Percentiles rank a stretch among this genome's conserved stretches.
phyloP scores from a whole-genome alignment of 2,329 filamentous ascomycete genomes.

The Aspergillus pseudonomiae region DNA sequence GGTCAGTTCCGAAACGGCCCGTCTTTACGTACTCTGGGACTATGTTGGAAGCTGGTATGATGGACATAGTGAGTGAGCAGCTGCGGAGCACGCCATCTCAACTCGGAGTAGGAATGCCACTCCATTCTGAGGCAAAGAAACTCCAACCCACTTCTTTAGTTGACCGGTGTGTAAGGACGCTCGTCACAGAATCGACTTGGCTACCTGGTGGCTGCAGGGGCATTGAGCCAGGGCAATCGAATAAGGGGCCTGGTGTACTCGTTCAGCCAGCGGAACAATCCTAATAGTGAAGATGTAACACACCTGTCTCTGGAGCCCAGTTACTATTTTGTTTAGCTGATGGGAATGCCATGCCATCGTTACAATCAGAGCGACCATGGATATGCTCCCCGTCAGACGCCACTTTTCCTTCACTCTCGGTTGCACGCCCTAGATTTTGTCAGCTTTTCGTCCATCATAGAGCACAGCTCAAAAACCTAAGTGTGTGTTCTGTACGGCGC shows the following conservation, averaged over 20 bases:
- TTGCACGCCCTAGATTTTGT: accelerated
- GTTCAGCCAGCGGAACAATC: not conserved
- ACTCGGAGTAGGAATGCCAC: not conserved
- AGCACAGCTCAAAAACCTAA: not conserved
- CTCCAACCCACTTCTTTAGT: not conserved
- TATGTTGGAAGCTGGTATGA: not conserved
- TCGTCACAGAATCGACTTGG: not conserved
- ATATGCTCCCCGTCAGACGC: not conserved
- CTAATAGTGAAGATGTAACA: not conserved
- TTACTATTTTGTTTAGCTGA: not conserved
- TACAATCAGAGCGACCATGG: not conserved
- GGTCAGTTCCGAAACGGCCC: not conserved
- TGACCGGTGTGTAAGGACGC: not conserved
- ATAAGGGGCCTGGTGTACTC: not conserved
- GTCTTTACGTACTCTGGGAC: not conserved
- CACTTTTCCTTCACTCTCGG: not conserved
- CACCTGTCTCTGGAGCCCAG: not conserved
- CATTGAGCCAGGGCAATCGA: not conserved
- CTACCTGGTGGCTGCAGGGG: not conserved
- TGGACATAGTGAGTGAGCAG: not conserved
- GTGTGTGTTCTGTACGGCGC: not conserved
- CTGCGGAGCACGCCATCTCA: not conserved
- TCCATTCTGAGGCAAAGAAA: not conserved
- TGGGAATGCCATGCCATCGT: not conserved
- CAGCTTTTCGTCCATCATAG: not conserved